Evolutionary conservation across 2,329 filamentous ascomycete species (phyloP).

Genomic region (Alternaria triticimaculans): DNA sequence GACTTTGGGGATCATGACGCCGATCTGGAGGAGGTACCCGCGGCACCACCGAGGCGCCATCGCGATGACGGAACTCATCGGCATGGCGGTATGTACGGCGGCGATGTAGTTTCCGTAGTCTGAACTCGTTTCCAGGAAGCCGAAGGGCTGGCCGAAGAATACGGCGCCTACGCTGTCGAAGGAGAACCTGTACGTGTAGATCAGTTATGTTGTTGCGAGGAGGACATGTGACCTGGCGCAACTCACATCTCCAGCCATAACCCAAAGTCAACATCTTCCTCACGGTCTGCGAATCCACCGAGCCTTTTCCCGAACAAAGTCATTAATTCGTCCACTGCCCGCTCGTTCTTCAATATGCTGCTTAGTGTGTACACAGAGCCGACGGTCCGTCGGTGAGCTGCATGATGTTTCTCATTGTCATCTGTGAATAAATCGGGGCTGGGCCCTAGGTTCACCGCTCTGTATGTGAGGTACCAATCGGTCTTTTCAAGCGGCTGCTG

Average conservation of each 20-base stretch:
- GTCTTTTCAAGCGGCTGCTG: background rate
- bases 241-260: too few relatives aligned
- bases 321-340: background rate
- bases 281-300: too few relatives aligned
- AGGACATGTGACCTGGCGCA: too few relatives aligned
- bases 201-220: too few relatives aligned
- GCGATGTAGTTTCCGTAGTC: constrained; percentile 22
- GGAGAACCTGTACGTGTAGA: too few relatives aligned
- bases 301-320: background rate
- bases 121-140: constrained; percentile 21
- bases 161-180: background rate
- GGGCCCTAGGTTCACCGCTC: too few relatives aligned
- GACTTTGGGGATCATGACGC: background rate
- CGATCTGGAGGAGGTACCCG: background rate
- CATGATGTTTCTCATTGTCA: constrained; percentile 8
- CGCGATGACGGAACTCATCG: background rate
- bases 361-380: constrained; percentile 18
- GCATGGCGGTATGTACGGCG: constrained; percentile 35
- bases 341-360: constrained; percentile 23
- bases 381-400: constrained; percentile 14
- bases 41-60: background rate
- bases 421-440: too few relatives aligned
- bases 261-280: too few relatives aligned
- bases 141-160: constrained; percentile 21
- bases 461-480: background rate